Percentiles rank a stretch among this genome's conserved stretches.
Evolutionary conservation across 108 stramenopile genomes (phyloP).

Genomic region (Stephanodiscus triporus): DNA sequence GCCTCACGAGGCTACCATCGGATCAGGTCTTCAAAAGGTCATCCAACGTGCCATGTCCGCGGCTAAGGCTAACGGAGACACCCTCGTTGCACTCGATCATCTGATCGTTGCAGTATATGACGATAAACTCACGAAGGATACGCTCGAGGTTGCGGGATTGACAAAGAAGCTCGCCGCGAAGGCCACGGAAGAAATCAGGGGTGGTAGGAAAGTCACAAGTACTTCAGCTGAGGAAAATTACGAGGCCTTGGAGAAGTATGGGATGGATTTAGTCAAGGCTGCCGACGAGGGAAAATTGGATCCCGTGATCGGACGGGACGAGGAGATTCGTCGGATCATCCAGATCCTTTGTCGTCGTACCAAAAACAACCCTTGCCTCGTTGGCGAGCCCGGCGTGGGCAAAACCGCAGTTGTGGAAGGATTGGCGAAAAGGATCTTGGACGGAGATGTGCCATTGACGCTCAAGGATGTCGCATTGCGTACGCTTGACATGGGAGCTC

Average conservation of each 20-base stretch:
- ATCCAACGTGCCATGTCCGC: conserved; percentile 65
- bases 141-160: conserved; percentile 56
- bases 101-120: conserved; percentile 73
- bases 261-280: conserved; percentile 76
- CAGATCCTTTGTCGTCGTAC: conserved; percentile 95
- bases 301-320: conserved; percentile 97
- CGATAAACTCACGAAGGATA: conserved; percentile 60
- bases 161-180: conserved; percentile 67
- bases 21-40: conserved; percentile 56
- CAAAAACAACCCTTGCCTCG: conserved; percentile 95
- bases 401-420: conserved; percentile 98
- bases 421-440: conserved; percentile 90
- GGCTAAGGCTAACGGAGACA: conserved; percentile 80
- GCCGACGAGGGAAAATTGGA: conserved; percentile 94
- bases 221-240: conserved; percentile 73
- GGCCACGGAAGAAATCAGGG: conserved; percentile 68
- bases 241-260: conserved; percentile 76
- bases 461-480: conserved; percentile 84
- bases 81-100: conserved; percentile 78
- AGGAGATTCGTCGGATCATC: conserved; percentile 90
- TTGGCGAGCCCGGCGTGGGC: conserved; percentile 93
- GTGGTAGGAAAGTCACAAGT: conserved; percentile 68
- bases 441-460: conserved; percentile 95
- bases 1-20: conserved; percentile 71
- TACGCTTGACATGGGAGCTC: conserved; percentile 94